Percentiles rank a stretch among this genome's conserved stretches.
Evolutionary conservation across 1,284 basidiomycete genomes (phyloP).

Genomic region (Irpex rosettiformis): DNA sequence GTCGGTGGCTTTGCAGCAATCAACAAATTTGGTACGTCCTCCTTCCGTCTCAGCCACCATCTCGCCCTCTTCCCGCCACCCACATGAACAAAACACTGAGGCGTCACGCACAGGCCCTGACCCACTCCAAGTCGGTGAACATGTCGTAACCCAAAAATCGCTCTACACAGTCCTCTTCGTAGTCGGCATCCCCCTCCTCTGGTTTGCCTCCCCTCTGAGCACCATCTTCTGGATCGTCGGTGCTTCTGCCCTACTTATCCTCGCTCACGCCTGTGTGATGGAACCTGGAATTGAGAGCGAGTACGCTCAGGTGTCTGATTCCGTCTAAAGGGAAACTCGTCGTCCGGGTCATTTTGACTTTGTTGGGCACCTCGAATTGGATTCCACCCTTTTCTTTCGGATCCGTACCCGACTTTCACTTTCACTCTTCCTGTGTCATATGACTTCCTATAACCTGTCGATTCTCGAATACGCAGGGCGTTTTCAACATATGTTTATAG

Average conservation of each 20-base stretch:
- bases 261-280: constrained; percentile 78
- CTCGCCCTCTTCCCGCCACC: constrained; percentile 4
- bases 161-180: constrained; percentile 81
- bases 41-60: neutral
- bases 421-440: too few species aligned
- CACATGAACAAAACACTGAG: neutral
- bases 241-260: constrained; percentile 70
- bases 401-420: too few species aligned
- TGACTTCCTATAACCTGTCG: too few species aligned
- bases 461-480: too few species aligned
- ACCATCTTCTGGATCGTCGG: constrained; percentile 82
- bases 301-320: constrained; percentile 73
- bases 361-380: neutral
- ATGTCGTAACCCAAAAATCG: constrained; percentile 78
- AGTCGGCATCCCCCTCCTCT: constrained; percentile 72
- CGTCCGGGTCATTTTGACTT: neutral
- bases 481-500: too few species aligned
- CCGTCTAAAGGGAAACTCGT: constrained; percentile 39
- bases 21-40: constrained; percentile 82
- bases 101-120: constrained; percentile 55
- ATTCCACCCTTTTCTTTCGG: neutral
- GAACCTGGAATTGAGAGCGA: constrained; percentile 91
- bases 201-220: constrained; percentile 62
- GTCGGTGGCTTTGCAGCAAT: constrained; percentile 90
- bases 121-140: constrained; percentile 74